Evolutionary conservation across 208 protist genomes (phyloP).

Genomic region (Trypanosoma rangeli): DNA sequence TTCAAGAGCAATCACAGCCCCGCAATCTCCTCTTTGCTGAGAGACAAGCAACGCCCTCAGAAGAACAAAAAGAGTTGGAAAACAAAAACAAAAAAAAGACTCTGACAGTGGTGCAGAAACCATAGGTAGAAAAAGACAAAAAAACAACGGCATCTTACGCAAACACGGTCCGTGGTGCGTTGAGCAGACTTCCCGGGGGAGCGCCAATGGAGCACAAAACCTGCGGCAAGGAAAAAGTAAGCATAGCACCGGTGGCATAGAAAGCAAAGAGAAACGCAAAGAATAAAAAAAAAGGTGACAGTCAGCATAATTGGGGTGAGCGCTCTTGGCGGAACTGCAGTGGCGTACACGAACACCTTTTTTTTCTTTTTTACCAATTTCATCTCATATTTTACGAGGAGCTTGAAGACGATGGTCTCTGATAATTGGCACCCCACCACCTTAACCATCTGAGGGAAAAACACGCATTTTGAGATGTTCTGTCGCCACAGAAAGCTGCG

Average conservation of each 20-base stretch:
- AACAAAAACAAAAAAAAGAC: slow-evolving; percentile 4
- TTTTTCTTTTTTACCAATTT: too few species aligned
- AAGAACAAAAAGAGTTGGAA: slow-evolving; percentile 2
- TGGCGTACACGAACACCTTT: too few species aligned
- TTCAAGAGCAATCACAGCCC: slow-evolving; percentile 3
- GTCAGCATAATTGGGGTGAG: neutral
- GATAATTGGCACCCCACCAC: too few species aligned
- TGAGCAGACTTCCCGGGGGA: too few species aligned
- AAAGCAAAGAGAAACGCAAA: neutral
- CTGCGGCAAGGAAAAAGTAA: too few species aligned
- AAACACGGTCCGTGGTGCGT: too few species aligned
- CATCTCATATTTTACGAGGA: too few species aligned
- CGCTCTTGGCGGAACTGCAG: neutral
- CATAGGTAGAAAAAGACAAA: neutral
- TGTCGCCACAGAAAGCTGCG: slow-evolving; percentile 68
- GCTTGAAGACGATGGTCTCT: too few species aligned
- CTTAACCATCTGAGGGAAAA: neutral
- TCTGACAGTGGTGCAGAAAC: neutral
- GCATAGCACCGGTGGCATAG: too few species aligned
- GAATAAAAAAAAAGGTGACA: neutral
- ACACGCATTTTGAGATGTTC: slow-evolving; percentile 41
- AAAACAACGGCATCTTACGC: neutral
- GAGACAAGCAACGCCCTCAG: neutral
- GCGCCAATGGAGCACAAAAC: too few species aligned
- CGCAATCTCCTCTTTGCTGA: neutral